Evolutionary conservation across 2,329 filamentous ascomycete species (phyloP).

Genomic region (Aspergillus vadensis): DNA sequence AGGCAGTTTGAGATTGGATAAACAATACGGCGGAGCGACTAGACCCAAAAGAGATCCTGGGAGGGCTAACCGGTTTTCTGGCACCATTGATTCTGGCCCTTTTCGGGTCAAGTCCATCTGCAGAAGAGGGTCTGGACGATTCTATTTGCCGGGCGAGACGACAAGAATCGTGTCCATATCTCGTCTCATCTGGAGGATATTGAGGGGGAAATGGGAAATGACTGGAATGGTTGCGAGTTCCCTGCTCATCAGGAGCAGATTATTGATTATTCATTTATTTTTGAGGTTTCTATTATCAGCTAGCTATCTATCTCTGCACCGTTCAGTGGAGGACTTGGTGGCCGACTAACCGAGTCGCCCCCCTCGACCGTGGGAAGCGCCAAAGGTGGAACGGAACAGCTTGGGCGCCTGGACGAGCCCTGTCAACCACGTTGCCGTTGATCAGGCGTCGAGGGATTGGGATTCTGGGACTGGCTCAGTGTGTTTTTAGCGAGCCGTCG

Average conservation of each 20-base stretch:
- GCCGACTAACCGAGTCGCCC: slow-evolving; percentile 2
- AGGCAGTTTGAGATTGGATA: not conserved
- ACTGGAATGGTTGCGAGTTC: not conserved
- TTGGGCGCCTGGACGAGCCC: slow-evolving; percentile 21
- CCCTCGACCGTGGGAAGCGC: slow-evolving; percentile 13
- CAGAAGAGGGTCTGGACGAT: slow-evolving; percentile 4
- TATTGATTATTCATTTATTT: no score
- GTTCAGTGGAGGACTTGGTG: not conserved
- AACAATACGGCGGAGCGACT: not conserved
- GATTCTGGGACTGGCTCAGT: slow-evolving; percentile 3
- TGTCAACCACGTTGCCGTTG: slow-evolving; percentile 32
- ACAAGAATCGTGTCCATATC: not conserved
- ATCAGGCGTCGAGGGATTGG: slow-evolving; percentile 15
- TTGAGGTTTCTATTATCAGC: no score
- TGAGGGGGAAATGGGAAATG: not conserved
- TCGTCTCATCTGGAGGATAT: not conserved
- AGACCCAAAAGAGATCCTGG: not conserved
- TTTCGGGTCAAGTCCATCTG: not conserved
- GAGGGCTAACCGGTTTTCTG: slow-evolving; percentile 1
- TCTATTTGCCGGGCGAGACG: not conserved
- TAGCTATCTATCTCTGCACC: no score
- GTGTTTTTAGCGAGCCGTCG: not conserved
- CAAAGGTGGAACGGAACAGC: slow-evolving; percentile 12
- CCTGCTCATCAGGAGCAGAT: not conserved
- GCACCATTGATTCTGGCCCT: slow-evolving; percentile 4